Percentiles rank a stretch among this genome's conserved stretches.
These are phyloP conservation scores for Penicillium psychrosexuale DNA, from an alignment of 2,329 filamentous ascomycete genomes.

Conservation along the genomic window DNA sequence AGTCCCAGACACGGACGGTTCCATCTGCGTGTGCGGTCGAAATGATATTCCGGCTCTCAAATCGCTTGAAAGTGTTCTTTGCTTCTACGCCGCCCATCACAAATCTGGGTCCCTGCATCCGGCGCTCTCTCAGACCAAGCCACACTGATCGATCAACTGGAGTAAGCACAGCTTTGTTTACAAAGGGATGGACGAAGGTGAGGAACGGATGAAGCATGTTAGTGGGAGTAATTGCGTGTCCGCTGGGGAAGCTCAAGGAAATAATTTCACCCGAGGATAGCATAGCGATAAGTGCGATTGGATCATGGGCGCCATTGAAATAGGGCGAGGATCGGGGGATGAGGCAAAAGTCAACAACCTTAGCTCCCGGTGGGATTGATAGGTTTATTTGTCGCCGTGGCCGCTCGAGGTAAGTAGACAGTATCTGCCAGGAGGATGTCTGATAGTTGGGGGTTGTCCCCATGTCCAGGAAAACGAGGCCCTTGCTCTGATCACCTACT, in stretches of 20 bases:
- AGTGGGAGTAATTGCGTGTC: constrained; percentile 84
- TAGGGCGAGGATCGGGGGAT: constrained; percentile 80
- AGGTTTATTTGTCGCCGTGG: constrained; percentile 69
- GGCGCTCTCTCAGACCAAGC: constrained; percentile 85
- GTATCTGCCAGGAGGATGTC: constrained; percentile 82
- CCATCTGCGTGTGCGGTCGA: constrained; percentile 88
- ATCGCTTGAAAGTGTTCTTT: constrained; percentile 66
- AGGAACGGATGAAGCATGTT: constrained; percentile 88
- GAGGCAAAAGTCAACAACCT: constrained; percentile 75
- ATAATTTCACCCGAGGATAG: constrained; percentile 84
- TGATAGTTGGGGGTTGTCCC: constrained; percentile 86
- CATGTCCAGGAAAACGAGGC: constrained; percentile 84
- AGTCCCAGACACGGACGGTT: constrained; percentile 88
- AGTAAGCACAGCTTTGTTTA: constrained; percentile 68
- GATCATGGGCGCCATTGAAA: constrained; percentile 84
- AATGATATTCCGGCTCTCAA: constrained; percentile 78
- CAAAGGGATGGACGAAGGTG: constrained; percentile 85
- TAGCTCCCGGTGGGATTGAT: constrained; percentile 71
- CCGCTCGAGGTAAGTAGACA: constrained; percentile 75
- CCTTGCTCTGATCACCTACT: constrained; percentile 65
- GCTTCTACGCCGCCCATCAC: constrained; percentile 75
- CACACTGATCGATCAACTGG: constrained; percentile 74
- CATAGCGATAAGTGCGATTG: constrained; percentile 75
- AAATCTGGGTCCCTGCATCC: constrained; percentile 73
- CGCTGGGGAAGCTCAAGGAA: constrained; percentile 87